Evolutionary conservation across 805 yeast genomes (phyloP).

Genomic region (Suhomyces kilbournensis): DNA sequence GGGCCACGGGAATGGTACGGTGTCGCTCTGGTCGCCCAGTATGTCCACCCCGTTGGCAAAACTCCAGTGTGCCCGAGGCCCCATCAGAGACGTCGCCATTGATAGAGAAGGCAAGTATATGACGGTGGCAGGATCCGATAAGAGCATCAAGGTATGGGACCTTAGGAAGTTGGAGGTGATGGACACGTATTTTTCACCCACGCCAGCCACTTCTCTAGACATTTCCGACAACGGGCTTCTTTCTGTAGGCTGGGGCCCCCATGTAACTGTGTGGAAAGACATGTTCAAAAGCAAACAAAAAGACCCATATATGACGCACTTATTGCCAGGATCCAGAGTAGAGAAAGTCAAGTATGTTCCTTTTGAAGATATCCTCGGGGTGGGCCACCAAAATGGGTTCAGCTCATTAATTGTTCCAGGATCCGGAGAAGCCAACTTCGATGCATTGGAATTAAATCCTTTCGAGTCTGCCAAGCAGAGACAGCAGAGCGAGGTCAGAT

Average conservation of each 20-base stretch:
- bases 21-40: constrained; percentile 90
- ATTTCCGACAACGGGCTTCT: constrained; percentile 86
- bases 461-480: constrained; percentile 89
- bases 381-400: constrained; percentile 60
- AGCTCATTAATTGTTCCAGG: constrained; percentile 84
- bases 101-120: constrained; percentile 92
- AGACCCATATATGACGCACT: constrained; percentile 89
- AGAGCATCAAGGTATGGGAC: constrained; percentile 87
- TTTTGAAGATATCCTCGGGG: constrained; percentile 92
- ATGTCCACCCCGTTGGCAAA: constrained; percentile 83
- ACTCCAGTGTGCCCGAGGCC: constrained; percentile 78
- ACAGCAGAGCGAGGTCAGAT: constrained; percentile 87
- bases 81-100: constrained; percentile 78
- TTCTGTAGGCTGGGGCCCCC: constrained; percentile 94
- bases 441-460: constrained; percentile 90
- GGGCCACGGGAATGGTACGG: constrained; percentile 92
- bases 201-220: constrained; percentile 77
- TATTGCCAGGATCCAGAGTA: constrained; percentile 73
- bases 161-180: constrained; percentile 75
- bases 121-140: constrained; percentile 91
- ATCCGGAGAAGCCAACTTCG: constrained; percentile 96
- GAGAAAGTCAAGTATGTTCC: constrained; percentile 78
- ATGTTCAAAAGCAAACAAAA: constrained; percentile 65
- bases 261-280: constrained; percentile 92
- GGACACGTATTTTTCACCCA: constrained; percentile 69